These are phyloP conservation scores for Colletotrichum sidae DNA, from an alignment of 2,329 filamentous ascomycete genomes.

Conservation along the genomic window DNA sequence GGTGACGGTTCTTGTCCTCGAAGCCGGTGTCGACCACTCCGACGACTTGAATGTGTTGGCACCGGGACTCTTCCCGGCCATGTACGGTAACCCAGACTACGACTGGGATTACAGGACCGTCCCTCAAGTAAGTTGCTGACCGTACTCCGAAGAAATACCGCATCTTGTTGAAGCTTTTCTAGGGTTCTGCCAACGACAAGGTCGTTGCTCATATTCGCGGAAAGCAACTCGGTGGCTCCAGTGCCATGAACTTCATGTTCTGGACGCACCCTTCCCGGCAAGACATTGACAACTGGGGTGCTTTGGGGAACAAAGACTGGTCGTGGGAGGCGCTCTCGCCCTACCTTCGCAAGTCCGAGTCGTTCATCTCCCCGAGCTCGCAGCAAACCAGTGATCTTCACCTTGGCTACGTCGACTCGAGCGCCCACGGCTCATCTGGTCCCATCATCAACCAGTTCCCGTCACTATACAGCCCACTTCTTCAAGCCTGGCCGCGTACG, in stretches of 20 bases:
- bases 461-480: constrained; percentile 9
- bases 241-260: constrained; percentile 70
- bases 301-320: constrained; percentile 70
- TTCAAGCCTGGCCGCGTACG: constrained; percentile 26
- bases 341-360: constrained; percentile 23
- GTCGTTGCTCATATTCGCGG: constrained; percentile 34
- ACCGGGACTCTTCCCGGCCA: constrained; percentile 36
- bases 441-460: constrained; percentile 27
- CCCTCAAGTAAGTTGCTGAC: constrained; percentile 35
- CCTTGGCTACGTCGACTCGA: constrained; percentile 11
- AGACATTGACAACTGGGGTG: constrained; percentile 68
- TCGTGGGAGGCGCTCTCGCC: constrained; percentile 57
- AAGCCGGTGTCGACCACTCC: constrained; percentile 38
- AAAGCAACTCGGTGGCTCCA: constrained; percentile 68
- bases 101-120: constrained; percentile 41
- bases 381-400: constrained; percentile 16
- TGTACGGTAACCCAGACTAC: constrained; percentile 39
- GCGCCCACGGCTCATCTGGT: constrained; percentile 17
- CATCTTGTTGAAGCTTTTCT: neutral
- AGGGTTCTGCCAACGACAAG: constrained; percentile 23
- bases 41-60: constrained; percentile 35
- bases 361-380: constrained; percentile 9
- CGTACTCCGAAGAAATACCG: neutral
- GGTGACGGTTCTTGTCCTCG: constrained; percentile 28
- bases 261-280: constrained; percentile 58